A percentile compares a stretch with the other conserved stretches of the same genome.
These are phyloP conservation scores for Harrya chromipes DNA, from an alignment of 768 basidiomycete genomes.

Conservation along the genomic window DNA sequence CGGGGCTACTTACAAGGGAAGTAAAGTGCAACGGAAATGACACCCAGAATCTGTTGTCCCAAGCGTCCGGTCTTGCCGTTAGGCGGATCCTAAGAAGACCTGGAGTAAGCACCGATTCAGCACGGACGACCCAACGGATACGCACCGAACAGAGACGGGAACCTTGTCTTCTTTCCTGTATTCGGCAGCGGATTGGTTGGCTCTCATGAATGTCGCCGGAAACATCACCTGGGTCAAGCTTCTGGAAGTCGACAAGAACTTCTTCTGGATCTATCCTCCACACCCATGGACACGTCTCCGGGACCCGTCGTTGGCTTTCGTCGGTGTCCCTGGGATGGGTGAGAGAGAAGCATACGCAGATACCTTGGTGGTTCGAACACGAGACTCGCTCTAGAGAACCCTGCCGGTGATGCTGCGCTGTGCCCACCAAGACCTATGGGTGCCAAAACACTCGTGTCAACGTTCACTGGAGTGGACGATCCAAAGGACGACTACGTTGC, in stretches of 20 bases:
- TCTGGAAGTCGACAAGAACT: constrained; percentile 71
- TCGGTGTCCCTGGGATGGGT: constrained; percentile 54
- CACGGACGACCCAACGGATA: neutral
- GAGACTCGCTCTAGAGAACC: constrained; percentile 48
- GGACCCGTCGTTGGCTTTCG: constrained; percentile 39
- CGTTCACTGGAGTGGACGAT: no score
- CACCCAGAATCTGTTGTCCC: constrained; percentile 63
- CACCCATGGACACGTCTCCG: constrained; percentile 65
- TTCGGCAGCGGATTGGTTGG: constrained; percentile 40
- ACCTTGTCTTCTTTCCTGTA: constrained; percentile 82
- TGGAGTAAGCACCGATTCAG: constrained; percentile 1
- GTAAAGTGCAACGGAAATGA: constrained; percentile 58
- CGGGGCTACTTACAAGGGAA: constrained; percentile 63
- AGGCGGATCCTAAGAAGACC: constrained; percentile 56
- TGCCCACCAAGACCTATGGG: no score
- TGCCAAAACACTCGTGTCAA: no score
- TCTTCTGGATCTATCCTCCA: constrained; percentile 74
- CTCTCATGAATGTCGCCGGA: constrained; percentile 67
- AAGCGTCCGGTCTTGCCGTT: constrained; percentile 47
- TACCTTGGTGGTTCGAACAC: constrained; percentile 31
- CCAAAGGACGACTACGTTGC: no score
- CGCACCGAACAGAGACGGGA: constrained; percentile 77
- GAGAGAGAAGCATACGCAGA: constrained; percentile 31
- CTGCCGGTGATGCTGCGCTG: no score
- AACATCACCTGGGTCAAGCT: constrained; percentile 64